Base-by-base conservation (phyloP, 495 filamentous ascomycete genomes). In the Aspergillus conjunctus region DNA sequence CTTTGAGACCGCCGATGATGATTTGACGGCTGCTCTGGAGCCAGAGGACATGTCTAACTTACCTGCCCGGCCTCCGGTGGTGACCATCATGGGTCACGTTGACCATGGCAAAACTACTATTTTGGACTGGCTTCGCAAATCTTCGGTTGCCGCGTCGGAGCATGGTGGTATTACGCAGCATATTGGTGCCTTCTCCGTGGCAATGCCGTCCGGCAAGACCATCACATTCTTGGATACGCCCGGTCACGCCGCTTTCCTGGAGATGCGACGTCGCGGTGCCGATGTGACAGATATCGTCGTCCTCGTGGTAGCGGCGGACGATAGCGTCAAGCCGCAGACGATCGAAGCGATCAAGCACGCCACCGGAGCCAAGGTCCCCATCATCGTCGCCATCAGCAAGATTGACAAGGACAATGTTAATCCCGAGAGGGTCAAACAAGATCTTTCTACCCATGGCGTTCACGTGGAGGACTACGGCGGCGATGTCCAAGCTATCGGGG, bases 61-160 rank as follows among this genome's bases (percentile, higher is more conserved):
- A 44, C 92, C 92, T 1, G 66, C 78, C 7, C 84, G 95, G 43
- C 93, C 95, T 8, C 95, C 95, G 6, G 90, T 99, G 14, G 94
- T 99, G 43, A 99, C 95, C 14, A 98, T 99, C 70, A 99, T 99
- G 95, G 95, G 95, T 7, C 95, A 99, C 64, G 95, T 99, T 65
- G 95, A 99, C 70, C 95, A 99, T 71, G 95, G 95, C 31, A 99
- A 99, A 78, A 99, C 95, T 0, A 98, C 95, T 0, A 85, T 99
- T 32, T 79, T 99, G 9, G 95, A 99, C 64, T 98, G 87, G 78
- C 80, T 99, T 32, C 91, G 95, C 12, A 93, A 96, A 64, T 93
- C 92, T 5, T 96, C 92, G 1, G 87, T 98, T 33, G 95, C 87
- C 18, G 91, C 89, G 2, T 85, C 88, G 48, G 95, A 99, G 70